Evolutionary conservation across 768 basidiomycete species (phyloP).

Genomic region (Podaxis pistillaris): DNA sequence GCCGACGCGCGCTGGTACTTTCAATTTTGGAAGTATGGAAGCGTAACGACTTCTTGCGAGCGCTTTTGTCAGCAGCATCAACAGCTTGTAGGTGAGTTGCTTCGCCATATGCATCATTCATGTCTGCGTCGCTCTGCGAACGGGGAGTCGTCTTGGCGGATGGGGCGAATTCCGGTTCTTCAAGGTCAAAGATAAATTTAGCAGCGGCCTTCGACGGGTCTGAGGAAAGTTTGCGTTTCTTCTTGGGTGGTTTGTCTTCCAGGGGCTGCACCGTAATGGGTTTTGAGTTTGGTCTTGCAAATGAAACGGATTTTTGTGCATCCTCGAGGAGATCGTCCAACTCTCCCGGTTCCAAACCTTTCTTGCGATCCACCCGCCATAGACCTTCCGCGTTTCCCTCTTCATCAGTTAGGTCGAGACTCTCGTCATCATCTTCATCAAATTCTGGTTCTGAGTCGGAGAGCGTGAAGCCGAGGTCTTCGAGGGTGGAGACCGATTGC

Average conservation of each 20-base stretch:
- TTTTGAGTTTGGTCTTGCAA: constrained; percentile 22
- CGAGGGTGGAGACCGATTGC: constrained; percentile 75
- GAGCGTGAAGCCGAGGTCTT: constrained; percentile 75
- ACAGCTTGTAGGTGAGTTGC: constrained; percentile 60
- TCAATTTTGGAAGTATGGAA: constrained; percentile 96
- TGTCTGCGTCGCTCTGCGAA: constrained; percentile 21
- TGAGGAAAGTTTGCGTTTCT: constrained; percentile 54
- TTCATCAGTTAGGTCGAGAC: constrained; percentile 20
- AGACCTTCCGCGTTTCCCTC: constrained; percentile 38
- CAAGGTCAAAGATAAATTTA: constrained; percentile 67
- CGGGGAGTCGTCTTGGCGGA: constrained; percentile 32
- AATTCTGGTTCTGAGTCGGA: constrained; percentile 49
- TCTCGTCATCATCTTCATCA: constrained; percentile 37
- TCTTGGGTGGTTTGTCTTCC: constrained; percentile 44
- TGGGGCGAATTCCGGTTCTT: constrained; percentile 70
- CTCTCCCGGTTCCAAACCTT: constrained; percentile 42
- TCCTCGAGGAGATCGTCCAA: constrained; percentile 59
- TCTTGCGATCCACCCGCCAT: constrained; percentile 39
- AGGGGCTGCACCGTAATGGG: background rate
- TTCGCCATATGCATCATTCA: constrained; percentile 73
- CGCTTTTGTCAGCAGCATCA: constrained; percentile 82
- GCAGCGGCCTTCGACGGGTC: constrained; percentile 27
- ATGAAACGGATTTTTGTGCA: constrained; percentile 29
- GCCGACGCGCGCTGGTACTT: constrained; percentile 71
- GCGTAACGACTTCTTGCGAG: constrained; percentile 77